Evolutionary conservation across 2,329 filamentous ascomycete species (phyloP).

Genomic region (Cryphonectria nitschkei): DNA sequence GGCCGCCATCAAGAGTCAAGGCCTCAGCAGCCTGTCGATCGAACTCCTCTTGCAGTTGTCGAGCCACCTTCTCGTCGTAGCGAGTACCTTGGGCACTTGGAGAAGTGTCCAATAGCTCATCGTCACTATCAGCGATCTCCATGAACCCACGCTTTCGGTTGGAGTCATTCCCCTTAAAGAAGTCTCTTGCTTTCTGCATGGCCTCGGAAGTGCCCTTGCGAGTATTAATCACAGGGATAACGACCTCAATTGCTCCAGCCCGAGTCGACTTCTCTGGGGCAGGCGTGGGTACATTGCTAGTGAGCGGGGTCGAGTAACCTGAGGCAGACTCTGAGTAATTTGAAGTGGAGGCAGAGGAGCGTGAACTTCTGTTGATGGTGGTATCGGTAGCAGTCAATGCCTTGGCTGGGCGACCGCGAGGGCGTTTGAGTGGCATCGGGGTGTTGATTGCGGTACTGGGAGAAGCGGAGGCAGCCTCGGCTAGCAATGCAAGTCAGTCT

Average conservation of each 20-base stretch:
- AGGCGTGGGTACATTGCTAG: conserved; percentile 47
- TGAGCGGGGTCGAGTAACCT: conserved; percentile 48
- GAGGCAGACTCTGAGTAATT: conserved; percentile 36
- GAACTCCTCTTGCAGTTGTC: conserved; percentile 56
- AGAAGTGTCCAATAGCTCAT: conserved; percentile 43
- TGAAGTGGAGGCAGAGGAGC: conserved; percentile 42
- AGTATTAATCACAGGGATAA: conserved; percentile 34
- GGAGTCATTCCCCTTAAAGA: conserved; percentile 30
- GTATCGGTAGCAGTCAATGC: conserved; percentile 23
- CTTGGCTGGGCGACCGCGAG: conserved; percentile 38
- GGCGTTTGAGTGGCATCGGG: conserved; percentile 32
- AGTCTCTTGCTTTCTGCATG: conserved; percentile 41
- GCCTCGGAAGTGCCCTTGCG: conserved; percentile 45
- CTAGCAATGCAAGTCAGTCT: conserved; percentile 18
- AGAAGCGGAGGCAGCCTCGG: conserved; percentile 12
- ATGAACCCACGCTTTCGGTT: conserved; percentile 50
- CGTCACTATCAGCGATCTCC: conserved; percentile 49
- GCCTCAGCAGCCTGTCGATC: conserved; percentile 23
- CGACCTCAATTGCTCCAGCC: conserved; percentile 42
- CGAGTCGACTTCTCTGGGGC: conserved; percentile 34
- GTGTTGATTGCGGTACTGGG: conserved; percentile 1
- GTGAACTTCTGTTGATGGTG: conserved; percentile 36
- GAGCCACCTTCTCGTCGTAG: conserved; percentile 58
- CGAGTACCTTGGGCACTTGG: conserved; percentile 57
- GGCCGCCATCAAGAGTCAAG: conserved; percentile 26